Evolutionary conservation across 805 yeast genomes (phyloP), one percentile per base, ranked within the genome.

Genomic region (Candida broadrunensis): DNA sequence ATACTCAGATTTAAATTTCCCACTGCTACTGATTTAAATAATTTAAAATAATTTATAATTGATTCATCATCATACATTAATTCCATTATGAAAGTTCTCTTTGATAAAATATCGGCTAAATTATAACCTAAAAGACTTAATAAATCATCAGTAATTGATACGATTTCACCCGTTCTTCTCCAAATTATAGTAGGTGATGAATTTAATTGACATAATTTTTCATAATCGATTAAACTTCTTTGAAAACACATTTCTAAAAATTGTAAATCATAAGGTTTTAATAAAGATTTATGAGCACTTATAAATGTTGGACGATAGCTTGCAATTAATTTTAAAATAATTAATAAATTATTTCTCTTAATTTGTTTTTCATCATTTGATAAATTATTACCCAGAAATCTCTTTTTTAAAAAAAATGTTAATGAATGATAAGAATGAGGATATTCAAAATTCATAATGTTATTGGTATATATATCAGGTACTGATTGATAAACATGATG

Each of bases 151-250:
- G 89, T 83, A 8, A 85, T 78, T 7, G 86, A 86, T 9, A 85
- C 89, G 32, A 88, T 81, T 56, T 87, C 95, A 8, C 95, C 95
- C 0, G 95, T 84, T 31, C 95, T 67, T 51, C 95, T 70, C 95
- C 95, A 87, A 47, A 86, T 82, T 14, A 85, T 80, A 2, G 91
- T 83, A 1, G 95, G 95, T 1, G 87, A 78, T 9, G 89, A 83
- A 15, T 84, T 80, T 42, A 81, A 53, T 17, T 68, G 65, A 35
- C 63, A 55, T 12, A 73, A 61, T 44, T 66, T 64, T 58, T 69
- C 65, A 64, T 70, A 56, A 65, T 79, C 70, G 43, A 72, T 49
- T 48, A 65, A 60, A 25, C 65, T 69, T 37, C 73, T 53, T 54
- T 67, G 76, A 47, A 70, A 67, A 21, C 72, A 56, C 74, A 69